Evolutionary conservation across 192 early-diverging fungal genomes (phyloP).

Genomic region (Umbelopsis isabellina): DNA sequence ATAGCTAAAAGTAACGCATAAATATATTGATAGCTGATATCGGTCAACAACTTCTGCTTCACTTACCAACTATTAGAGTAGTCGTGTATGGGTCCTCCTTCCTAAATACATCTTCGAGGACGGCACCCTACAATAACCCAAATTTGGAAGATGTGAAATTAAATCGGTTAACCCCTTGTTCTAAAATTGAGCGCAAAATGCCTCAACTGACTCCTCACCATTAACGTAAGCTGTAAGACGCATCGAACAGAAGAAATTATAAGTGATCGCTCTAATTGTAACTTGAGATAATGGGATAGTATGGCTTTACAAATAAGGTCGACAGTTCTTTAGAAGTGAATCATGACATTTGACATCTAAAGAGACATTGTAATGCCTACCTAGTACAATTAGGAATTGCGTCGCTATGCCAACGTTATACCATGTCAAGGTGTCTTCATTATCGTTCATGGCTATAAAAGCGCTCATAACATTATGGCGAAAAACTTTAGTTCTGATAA

Average conservation of each 20-base stretch:
- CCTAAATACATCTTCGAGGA: conserved; percentile 70
- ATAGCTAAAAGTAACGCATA: conserved; percentile 38
- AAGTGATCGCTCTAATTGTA: conserved; percentile 68
- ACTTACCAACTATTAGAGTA: conserved; percentile 61
- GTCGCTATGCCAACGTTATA: background rate
- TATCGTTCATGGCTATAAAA: background rate
- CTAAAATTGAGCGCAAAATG: background rate
- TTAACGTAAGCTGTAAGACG: conserved; percentile 74
- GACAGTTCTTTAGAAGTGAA: background rate
- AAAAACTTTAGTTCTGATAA: too few relatives aligned
- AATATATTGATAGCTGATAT: background rate
- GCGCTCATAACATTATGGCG: background rate
- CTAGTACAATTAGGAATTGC: background rate
- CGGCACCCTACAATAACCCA: conserved; percentile 50
- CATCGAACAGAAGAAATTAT: conserved; percentile 72
- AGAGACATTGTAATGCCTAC: background rate
- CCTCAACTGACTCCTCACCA: conserved; percentile 50
- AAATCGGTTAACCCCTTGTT: conserved; percentile 6
- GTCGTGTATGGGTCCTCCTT: conserved; percentile 63
- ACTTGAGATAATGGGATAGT: conserved; percentile 46
- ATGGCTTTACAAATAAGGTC: background rate
- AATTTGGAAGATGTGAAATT: conserved; percentile 1
- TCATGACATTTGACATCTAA: background rate
- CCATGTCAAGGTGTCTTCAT: background rate
- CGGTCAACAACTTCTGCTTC: background rate